Base-by-base conservation (phyloP, 2,329 filamentous ascomycete genomes). In the Sporothrix schenckii region DNA sequence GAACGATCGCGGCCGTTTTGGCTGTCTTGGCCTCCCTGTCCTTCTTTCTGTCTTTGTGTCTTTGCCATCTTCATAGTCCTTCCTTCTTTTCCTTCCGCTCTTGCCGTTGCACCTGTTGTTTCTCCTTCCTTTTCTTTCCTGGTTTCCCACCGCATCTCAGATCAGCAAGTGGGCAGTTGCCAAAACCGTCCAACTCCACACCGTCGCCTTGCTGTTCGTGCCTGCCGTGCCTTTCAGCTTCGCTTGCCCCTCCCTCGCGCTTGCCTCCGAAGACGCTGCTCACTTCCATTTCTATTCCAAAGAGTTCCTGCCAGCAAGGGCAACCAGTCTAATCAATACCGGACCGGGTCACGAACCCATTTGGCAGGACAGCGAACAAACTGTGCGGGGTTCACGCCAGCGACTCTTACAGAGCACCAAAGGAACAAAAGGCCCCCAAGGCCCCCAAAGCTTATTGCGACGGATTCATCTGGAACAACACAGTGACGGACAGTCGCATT, bases 211-310 rank as follows among this genome's bases (percentile, higher is more conserved):
- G 39, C 58, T 16, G 21, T 19, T 56, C 50, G 50, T 21, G 50
- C 30, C 65, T 67, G 54, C 63, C 63, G 4, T 34, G 34, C 41
- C 41, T 53, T 66, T 68, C 66, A 56, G 50, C 39, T 68, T 44
- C 34, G 34, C 66, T 41, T 58, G 13, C 66, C 66, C 66, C 53
- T 47, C 50, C 66, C 53, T 47, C 50, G 24, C 65, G 41, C 49
- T 49, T 67, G 65, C 63, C 65, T 67, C 65, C 65, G 65, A 67
- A 67, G 50, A 67, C 65, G 65, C 34, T 27, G n/a, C 4, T 34
- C 53, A 4, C 11, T 13, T 39, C 54, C 54, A 58, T 66, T 52
- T 27, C 44, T 41, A 27, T 60, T 54, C 52, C 52, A 24, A 24
- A 10, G 41, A 13, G 11, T 14, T 44, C 14, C 41, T 44, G 41